phyloP scores from a whole-genome alignment of 176 grass and related monocot genomes.

The Bromus sterilis region DNA sequence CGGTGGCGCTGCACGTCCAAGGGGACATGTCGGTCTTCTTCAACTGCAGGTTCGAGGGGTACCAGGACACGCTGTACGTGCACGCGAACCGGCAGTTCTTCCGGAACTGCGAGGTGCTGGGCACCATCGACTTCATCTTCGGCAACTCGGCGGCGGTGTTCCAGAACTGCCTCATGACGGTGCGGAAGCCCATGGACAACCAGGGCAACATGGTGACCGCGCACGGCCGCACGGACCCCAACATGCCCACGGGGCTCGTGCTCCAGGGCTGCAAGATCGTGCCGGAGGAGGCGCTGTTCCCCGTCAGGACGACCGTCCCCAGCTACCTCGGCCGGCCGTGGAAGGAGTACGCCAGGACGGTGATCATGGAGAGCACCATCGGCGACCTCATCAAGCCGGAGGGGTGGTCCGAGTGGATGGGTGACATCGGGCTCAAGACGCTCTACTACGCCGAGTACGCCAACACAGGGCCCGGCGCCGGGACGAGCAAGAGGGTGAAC shows the following conservation, averaged over 20 bases:
- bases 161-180: slow-evolving; percentile 84
- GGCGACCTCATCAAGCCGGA: slow-evolving; percentile 68
- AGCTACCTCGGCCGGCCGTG: slow-evolving; percentile 86
- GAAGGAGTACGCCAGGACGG: slow-evolving; percentile 63
- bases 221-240: slow-evolving; percentile 57
- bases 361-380: slow-evolving; percentile 73
- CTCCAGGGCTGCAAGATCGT: slow-evolving; percentile 71
- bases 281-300: slow-evolving; percentile 56
- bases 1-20: slow-evolving; percentile 71
- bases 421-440: slow-evolving; percentile 44
- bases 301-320: slow-evolving; percentile 22
- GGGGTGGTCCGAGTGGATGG: slow-evolving; percentile 65
- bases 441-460: slow-evolving; percentile 84
- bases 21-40: slow-evolving; percentile 59
- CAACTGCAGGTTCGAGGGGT: slow-evolving; percentile 79
- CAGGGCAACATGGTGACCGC: slow-evolving; percentile 71
- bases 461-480: slow-evolving; percentile 68
- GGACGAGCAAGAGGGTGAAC: slow-evolving; percentile 51
- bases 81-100: slow-evolving; percentile 71
- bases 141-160: slow-evolving; percentile 68
- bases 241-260: slow-evolving; percentile 69
- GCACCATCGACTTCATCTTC: slow-evolving; percentile 87
- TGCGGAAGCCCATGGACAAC: slow-evolving; percentile 58
- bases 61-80: slow-evolving; percentile 87
- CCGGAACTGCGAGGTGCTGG: slow-evolving; percentile 70